Evolutionary conservation across 75 land plant species (phyloP).

Genomic region (Picea glauca): DNA sequence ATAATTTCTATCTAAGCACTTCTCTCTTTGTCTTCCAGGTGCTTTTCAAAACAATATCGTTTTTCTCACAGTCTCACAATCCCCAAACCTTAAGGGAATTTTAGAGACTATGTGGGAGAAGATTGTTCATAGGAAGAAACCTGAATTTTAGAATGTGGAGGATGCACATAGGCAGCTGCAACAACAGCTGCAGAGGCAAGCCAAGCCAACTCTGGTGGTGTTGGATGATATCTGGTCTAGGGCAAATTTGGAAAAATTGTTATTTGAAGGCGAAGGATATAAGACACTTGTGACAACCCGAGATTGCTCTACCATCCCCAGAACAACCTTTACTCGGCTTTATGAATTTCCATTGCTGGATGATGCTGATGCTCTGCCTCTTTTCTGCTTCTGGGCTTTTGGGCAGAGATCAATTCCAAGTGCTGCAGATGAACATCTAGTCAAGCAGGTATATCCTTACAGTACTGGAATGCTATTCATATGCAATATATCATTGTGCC

Average conservation of each 20-base stretch:
- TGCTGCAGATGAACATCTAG: not conserved
- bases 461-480: not conserved
- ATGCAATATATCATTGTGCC: not conserved
- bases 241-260: not conserved
- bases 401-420: too few relatives aligned
- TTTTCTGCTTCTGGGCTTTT: not conserved
- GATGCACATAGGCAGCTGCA: slow-evolving; percentile 6
- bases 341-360: not conserved
- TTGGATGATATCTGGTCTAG: slow-evolving; percentile 6
- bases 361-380: not conserved
- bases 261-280: not conserved
- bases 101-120: slow-evolving; percentile 1
- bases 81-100: not conserved
- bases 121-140: not conserved
- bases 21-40: not conserved
- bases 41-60: not conserved
- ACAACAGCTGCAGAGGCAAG: not conserved
- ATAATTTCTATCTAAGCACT: not conserved
- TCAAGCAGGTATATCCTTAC: not conserved
- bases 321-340: not conserved
- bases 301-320: not conserved
- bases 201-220: not conserved
- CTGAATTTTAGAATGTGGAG: not conserved
- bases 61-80: slow-evolving; percentile 1
- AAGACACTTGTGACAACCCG: not conserved